Conservation (phyloP, 2,329 filamentous ascomycete species). For the Cladosporium sp. region DNA sequence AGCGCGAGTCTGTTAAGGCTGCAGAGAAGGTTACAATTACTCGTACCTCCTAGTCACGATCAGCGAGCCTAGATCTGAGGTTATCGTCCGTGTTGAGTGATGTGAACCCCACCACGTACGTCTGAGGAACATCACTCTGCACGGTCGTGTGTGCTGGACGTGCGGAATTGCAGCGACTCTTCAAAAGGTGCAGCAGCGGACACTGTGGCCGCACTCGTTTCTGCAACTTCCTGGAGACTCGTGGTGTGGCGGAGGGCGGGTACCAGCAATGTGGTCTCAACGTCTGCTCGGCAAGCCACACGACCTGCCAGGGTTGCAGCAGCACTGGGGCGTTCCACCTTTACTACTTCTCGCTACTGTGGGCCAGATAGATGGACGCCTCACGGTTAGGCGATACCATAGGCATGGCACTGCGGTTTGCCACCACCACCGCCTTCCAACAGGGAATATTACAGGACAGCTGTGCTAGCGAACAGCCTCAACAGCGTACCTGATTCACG, state of each 20-base stretch:
- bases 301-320: not conserved
- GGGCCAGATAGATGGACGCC: not conserved
- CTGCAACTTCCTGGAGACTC: not conserved
- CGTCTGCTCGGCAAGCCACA: slow-evolving; percentile 1
- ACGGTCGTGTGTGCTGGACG: not conserved
- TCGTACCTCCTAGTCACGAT: not conserved
- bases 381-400: not conserved
- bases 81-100: slow-evolving; percentile 2
- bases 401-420: not conserved
- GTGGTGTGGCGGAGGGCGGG: not conserved
- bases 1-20: not conserved
- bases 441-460: not conserved
- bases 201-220: not conserved
- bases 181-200: not conserved
- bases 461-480: not conserved
- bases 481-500: slow-evolving; percentile 10
- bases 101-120: not conserved
- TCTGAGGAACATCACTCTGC: slow-evolving; percentile 3
- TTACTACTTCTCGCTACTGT: not conserved
- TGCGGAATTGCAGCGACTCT: not conserved
- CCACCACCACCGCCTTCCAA: not conserved
- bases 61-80: slow-evolving; percentile 16
- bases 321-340: not conserved
- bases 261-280: slow-evolving; percentile 6
- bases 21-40: not conserved